phyloP scores from a whole-genome alignment of 2,329 filamentous ascomycete genomes.

The Furcasterigmium sp. region DNA sequence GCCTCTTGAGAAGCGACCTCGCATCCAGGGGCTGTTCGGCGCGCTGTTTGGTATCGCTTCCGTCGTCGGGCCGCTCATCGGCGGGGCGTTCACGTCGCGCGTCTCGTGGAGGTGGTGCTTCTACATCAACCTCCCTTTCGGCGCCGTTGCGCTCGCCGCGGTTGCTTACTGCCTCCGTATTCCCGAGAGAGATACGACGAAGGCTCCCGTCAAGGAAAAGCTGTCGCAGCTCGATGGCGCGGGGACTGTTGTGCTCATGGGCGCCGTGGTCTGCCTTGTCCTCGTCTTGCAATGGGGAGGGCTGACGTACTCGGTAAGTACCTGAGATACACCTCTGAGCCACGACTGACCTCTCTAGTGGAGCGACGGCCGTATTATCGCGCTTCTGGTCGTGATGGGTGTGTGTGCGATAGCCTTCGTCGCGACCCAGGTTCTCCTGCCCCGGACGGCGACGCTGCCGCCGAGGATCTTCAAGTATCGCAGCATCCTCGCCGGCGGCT shows the following conservation, averaged over 20 bases:
- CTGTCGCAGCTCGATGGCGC: slow-evolving; percentile 10
- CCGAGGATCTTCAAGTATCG: slow-evolving; percentile 33
- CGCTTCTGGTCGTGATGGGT: slow-evolving; percentile 46
- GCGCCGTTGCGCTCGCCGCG: slow-evolving; percentile 24
- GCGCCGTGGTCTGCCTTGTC: slow-evolving; percentile 37
- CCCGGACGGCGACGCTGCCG: slow-evolving; percentile 35
- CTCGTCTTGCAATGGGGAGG: slow-evolving; percentile 47
- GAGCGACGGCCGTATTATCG: slow-evolving; percentile 39
- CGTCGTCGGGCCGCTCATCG: slow-evolving; percentile 26
- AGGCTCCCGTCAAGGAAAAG: not conserved
- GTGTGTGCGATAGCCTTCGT: slow-evolving; percentile 40
- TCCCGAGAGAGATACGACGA: slow-evolving; percentile 2
- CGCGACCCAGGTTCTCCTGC: slow-evolving; percentile 25
- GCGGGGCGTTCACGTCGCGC: slow-evolving; percentile 27
- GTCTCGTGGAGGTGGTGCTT: slow-evolving; percentile 35
- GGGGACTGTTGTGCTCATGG: slow-evolving; percentile 14
- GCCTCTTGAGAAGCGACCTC: slow-evolving; percentile 23
- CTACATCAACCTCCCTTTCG: slow-evolving; percentile 34
- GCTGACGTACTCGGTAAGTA: slow-evolving; percentile 19
- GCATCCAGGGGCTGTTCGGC: slow-evolving; percentile 32
- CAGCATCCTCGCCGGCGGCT: slow-evolving; percentile 30
- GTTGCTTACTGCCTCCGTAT: slow-evolving; percentile 20
- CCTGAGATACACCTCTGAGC: too few species aligned
- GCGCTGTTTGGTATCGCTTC: slow-evolving; percentile 41
- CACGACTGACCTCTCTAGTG: not conserved